Evolutionary conservation across 2,329 filamentous ascomycete species (phyloP), one percentile per base, ranked within the genome.

Genomic region (Aspergillus sp.): DNA sequence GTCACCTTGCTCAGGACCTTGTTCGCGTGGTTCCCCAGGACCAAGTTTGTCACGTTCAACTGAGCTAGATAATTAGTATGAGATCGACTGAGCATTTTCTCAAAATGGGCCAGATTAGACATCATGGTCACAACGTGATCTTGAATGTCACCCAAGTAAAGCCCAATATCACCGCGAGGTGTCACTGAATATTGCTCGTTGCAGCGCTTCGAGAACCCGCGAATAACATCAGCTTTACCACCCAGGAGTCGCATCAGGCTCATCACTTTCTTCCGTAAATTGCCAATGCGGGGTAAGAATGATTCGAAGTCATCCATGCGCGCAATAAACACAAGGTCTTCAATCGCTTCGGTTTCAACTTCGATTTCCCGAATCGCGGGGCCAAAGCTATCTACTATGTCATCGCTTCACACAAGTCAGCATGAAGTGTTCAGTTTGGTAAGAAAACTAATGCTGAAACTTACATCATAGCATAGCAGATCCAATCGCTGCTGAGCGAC

Each of bases 61-160:
- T 97, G 95, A 1, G 95, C 93, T 39, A 99, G 84, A 71, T 99
- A 98, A 75, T 98, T 99, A 80, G 90, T 91, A 79, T 99, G 95
- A 2, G 90, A 90, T 21, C 95, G 89, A 27, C 90, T 93, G 50
- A 99, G 84, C 84, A 99, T 97, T 82, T 98, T 98, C 75, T 99
- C 95, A 66, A 96, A 97, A 73, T 99, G 95, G 1, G 87, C 87
- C 67, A 99, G 77, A 75, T 96, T 99, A 66, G 90, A 95, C 84
- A 96, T 96, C 93, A 98, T 98, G 46, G 95, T 99, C 59, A 99
- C 91, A 53, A 99, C 93, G 83, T 99, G 95, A 77, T 99, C 95
- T 76, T 99, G 95, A 63, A 99, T 97, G 77, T 99, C 95, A 69
- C 91, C 91, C 37, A 99, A 84, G 72, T 99, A 99, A 68, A 99